Evolutionary conservation across 139 green algal genomes (phyloP).

Genomic region (Spirogloea muscicola): DNA sequence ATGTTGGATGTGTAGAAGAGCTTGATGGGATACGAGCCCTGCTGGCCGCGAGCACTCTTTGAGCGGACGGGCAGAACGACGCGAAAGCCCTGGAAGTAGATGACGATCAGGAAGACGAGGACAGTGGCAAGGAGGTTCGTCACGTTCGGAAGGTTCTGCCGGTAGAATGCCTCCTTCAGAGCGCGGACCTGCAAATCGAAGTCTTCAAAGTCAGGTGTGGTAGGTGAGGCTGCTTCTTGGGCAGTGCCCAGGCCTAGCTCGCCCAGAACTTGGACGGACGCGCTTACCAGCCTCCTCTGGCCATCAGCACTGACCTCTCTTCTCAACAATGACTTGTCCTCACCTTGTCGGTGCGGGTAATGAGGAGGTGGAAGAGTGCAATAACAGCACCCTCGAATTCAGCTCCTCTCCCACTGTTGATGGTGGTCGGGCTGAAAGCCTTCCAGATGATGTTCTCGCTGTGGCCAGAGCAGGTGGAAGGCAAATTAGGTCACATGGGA

Average conservation of each 20-base stretch:
- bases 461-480: neutral
- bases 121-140: conserved; percentile 94
- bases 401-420: conserved; percentile 73
- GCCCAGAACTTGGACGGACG: neutral
- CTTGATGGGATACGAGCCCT: conserved; percentile 97
- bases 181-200: conserved; percentile 50
- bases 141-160: conserved; percentile 93
- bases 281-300: neutral
- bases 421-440: conserved; percentile 87
- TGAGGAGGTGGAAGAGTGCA: conserved; percentile 91
- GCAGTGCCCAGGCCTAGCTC: neutral
- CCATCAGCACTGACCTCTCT: conserved; percentile 44
- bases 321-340: too few species aligned
- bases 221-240: too few species aligned
- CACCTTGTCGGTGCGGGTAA: conserved; percentile 91
- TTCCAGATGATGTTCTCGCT: conserved; percentile 99
- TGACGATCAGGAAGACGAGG: conserved; percentile 94
- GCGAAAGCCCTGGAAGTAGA: conserved; percentile 99
- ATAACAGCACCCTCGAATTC: conserved; percentile 99
- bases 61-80: conserved; percentile 95
- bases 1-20: conserved; percentile 99
- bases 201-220: neutral
- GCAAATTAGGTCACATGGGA: neutral
- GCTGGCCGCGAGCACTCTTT: conserved; percentile 81
- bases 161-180: conserved; percentile 98